Conservation (phyloP, 2,329 filamentous ascomycete genomes). For the Didymella sp. region DNA sequence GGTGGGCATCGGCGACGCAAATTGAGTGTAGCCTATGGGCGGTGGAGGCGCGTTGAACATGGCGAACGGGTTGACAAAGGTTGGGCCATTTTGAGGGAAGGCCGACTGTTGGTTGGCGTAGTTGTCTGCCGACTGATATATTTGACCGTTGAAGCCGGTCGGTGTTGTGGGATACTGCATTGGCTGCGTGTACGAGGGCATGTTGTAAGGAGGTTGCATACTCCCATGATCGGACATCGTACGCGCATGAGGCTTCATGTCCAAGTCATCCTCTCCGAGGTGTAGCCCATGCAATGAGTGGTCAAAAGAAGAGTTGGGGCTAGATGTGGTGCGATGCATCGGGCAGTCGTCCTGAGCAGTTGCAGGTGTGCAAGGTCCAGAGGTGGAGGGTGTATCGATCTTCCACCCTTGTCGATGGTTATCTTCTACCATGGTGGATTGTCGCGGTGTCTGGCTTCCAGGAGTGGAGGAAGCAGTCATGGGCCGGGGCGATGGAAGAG, state of each 20-base stretch:
- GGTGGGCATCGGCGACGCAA: neutral
- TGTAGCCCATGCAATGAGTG: slow-evolving; percentile 13
- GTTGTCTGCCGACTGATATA: slow-evolving; percentile 3
- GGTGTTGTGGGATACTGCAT: slow-evolving; percentile 14
- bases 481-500: slow-evolving; percentile 1
- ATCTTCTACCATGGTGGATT: neutral
- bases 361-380: slow-evolving; percentile 9
- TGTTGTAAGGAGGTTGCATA: slow-evolving; percentile 7
- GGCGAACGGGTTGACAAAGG: slow-evolving; percentile 19
- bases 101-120: slow-evolving; percentile 7
- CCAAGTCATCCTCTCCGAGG: slow-evolving; percentile 8
- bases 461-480: neutral
- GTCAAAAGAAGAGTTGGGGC: slow-evolving; percentile 18
- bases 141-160: slow-evolving; percentile 6
- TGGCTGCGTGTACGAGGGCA: slow-evolving; percentile 9
- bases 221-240: slow-evolving; percentile 6
- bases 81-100: neutral
- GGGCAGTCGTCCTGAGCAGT: slow-evolving; percentile 3
- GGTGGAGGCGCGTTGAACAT: slow-evolving; percentile 11
- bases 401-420: neutral
- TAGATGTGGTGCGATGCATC: slow-evolving; percentile 9
- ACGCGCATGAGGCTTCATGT: slow-evolving; percentile 18
- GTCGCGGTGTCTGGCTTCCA: neutral
- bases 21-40: slow-evolving; percentile 12
- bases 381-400: neutral